Base-by-base conservation (phyloP, 768 basidiomycete genomes). In the Rhizopogon salebrosus region DNA sequence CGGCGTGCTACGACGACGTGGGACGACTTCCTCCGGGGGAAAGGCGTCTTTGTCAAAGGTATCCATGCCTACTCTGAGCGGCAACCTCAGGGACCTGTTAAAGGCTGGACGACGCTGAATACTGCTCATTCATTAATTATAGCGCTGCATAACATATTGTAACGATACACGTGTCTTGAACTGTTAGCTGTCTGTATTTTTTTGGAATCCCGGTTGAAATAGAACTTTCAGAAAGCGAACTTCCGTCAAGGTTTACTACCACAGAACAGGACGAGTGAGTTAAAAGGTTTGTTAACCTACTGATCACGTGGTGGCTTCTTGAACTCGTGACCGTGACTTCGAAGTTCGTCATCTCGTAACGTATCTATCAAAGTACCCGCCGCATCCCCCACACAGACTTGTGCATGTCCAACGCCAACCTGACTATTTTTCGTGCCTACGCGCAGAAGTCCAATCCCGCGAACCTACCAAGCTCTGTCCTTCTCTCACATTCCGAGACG, bases 381-480 rank as follows among this genome's bases (percentile, higher is more conserved):
- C n/a, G n/a, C n/a, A n/a, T n/a, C n/a, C n/a, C 22, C 16, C 18
- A 24, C 41, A 24, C 22, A n/a, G 10, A 41, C 18, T 41, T 13
- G 9, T 41, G 4, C 42, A 52, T 49, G 42, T 48, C 51, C 7
- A 20, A 23, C 16, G 69, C 79, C 8, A 68, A 70, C 60, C 70
- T 86, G 55, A 79, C 76, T 11, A 71, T 84, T 53, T 69, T 91
- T 48, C 80, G 80, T 46, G 71, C 72, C 4, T 92, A 89, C 58
- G 90, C 86, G 0, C 64, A 67, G 51, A 58, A 61, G 48, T 68
- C 71, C 48, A 71, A 77, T 41, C 81, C 83, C 8, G 62, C 74
- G 16, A 70, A 64, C 4, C 67, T 91, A 16, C 85, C 90, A 1
- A 63, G 75, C 2, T 81, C 83, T 1, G 61, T 91, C 27, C 75